These are phyloP conservation scores for Nemania abortiva DNA, from an alignment of 2,329 filamentous ascomycete species.

Conservation along the genomic window DNA sequence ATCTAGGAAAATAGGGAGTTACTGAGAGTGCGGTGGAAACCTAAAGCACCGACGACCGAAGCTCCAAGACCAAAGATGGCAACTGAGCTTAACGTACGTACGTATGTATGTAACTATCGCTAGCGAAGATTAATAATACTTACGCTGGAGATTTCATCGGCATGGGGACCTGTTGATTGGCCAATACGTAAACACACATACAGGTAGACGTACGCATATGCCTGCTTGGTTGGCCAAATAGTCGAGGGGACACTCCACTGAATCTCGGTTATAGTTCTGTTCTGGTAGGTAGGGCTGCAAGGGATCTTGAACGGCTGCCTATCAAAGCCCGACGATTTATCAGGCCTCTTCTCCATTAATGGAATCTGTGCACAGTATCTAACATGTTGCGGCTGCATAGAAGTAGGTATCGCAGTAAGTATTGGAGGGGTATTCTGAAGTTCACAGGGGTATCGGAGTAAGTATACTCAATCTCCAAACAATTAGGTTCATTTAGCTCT, in stretches of 20 bases:
- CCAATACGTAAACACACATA: background rate
- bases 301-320: slow-evolving; percentile 6
- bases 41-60: slow-evolving; percentile 4
- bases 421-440: background rate
- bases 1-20: background rate
- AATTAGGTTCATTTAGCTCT: background rate
- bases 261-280: slow-evolving; percentile 26
- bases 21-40: background rate
- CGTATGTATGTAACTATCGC: background rate
- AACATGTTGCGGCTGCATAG: background rate
- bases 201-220: background rate
- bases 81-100: background rate
- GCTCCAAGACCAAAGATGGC: background rate
- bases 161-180: background rate
- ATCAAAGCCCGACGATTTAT: slow-evolving; percentile 14
- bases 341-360: background rate
- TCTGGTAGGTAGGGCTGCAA: slow-evolving; percentile 27
- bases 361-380: background rate
- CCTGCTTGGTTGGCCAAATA: slow-evolving; percentile 13
- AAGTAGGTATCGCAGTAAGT: background rate
- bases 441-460: background rate
- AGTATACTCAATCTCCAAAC: background rate
- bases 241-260: background rate
- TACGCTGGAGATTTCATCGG: background rate
- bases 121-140: background rate